phyloP scores from a whole-genome alignment of 352 stramenopile genomes.

The Globisporangium middletonii region DNA sequence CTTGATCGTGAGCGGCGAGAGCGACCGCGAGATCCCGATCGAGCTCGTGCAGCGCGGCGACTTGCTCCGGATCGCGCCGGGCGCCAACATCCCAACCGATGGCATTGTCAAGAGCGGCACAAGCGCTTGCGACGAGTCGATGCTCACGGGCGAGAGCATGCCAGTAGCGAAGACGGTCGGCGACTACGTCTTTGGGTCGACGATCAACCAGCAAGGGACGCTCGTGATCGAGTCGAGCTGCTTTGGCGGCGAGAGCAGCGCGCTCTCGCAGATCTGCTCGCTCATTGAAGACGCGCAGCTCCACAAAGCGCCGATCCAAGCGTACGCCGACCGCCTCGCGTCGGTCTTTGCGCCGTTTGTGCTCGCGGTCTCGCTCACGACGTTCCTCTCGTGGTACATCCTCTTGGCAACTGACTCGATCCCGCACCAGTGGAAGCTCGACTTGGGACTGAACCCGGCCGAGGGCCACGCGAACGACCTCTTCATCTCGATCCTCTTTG shows the following conservation, averaged over 20 bases:
- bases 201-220: conserved; percentile 79
- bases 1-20: conserved; percentile 41
- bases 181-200: conserved; percentile 83
- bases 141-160: conserved; percentile 86
- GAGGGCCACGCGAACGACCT: conserved; percentile 61
- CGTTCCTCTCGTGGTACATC: conserved; percentile 54
- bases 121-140: conserved; percentile 72
- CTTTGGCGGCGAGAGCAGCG: conserved; percentile 59
- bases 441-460: conserved; percentile 40
- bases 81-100: conserved; percentile 76
- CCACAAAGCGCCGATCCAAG: conserved; percentile 85
- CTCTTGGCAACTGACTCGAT: conserved; percentile 42
- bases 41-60: conserved; percentile 82
- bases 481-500: conserved; percentile 75
- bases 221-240: conserved; percentile 82
- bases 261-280: conserved; percentile 69
- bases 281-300: conserved; percentile 86
- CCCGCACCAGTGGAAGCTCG: conserved; percentile 39
- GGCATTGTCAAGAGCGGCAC: conserved; percentile 67
- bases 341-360: conserved; percentile 67
- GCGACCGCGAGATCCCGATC: conserved; percentile 70
- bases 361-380: conserved; percentile 49
- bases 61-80: conserved; percentile 60
- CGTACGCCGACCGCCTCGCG: conserved; percentile 67
- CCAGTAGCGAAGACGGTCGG: conserved; percentile 73